These are phyloP conservation scores for Tetracladium maxilliforme DNA, from an alignment of 2,329 filamentous ascomycete species.

Conservation along the genomic window DNA sequence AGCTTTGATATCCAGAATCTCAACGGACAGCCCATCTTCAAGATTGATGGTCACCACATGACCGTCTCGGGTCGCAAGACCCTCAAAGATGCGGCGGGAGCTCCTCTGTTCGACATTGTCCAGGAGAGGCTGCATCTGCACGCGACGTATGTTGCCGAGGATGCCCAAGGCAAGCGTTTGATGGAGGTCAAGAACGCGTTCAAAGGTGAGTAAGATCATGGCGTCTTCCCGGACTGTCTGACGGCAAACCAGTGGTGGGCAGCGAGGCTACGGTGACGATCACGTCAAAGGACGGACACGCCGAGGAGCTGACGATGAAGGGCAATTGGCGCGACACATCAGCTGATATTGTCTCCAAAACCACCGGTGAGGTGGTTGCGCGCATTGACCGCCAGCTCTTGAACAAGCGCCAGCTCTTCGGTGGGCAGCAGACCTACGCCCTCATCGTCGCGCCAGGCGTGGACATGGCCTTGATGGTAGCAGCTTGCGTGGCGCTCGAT, in stretches of 20 bases:
- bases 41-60: constrained; percentile 38
- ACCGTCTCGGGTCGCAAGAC: constrained; percentile 39
- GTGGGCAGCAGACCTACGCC: constrained; percentile 49
- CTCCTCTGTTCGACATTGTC: constrained; percentile 40
- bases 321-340: too few species aligned
- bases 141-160: constrained; percentile 33
- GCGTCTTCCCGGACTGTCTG: too few species aligned
- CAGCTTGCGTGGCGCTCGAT: constrained; percentile 53
- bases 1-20: constrained; percentile 45
- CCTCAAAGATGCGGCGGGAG: constrained; percentile 34
- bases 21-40: constrained; percentile 36
- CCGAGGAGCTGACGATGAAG: too few species aligned
- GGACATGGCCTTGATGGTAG: constrained; percentile 49
- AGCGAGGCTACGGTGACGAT: too few species aligned
- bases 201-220: constrained; percentile 22
- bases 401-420: constrained; percentile 40
- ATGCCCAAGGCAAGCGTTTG: constrained; percentile 26
- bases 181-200: constrained; percentile 41
- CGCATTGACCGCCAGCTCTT: constrained; percentile 42
- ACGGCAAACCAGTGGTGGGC: too few species aligned
- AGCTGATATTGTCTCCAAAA: too few species aligned
- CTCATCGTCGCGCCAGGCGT: constrained; percentile 48
- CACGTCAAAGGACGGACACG: too few species aligned
- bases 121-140: constrained; percentile 36
- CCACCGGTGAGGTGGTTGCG: too few species aligned